Base-by-base conservation (phyloP, 169 alveolate species). In the Sarcocystis neurona region DNA sequence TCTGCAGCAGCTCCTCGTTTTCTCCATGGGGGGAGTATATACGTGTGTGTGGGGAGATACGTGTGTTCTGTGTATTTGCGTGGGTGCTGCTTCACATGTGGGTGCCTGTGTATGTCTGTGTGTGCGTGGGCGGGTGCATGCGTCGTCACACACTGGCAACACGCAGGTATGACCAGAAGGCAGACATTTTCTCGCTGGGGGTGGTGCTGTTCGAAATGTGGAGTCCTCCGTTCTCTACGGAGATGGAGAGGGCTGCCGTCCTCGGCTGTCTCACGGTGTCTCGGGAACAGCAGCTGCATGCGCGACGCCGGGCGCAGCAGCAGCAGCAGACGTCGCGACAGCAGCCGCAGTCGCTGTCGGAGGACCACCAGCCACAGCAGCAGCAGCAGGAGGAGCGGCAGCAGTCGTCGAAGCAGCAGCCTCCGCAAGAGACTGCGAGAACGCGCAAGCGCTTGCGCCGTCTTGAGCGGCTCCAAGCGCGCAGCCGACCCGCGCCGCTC, bases 151-250 rank as follows among this genome's bases (percentile, higher is more conserved):
- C 32, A 43, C 32, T 15, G 8, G 27, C 27, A 23, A 58, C 20
- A 15, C 32, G 41, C 63, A 82, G 88, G 46, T 82, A 82, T 27
- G 88, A 60, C 46, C 88, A 82, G 58, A 82, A 60, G 23, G 88
- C 88, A 3, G 88, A 82, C 23, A 84, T 63, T 47, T 63, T 84
- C 27, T 58, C 82, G 18, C 44, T 84, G 41, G 80, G 89, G 0
- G 89, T 84, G 8, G 72, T 41, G 5, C 34, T 58, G 15, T 84
- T 84, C n/a, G 80, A 84, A 27, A 4, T 84, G 47, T 58, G 89
- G 89, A 79, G 79, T 12, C 53, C 70, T 5, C 88, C 88, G 10
- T 82, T 82, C 58, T 30, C 88, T 10, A 82, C 88, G 15, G 60
- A 50, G 43, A 82, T 82, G 88, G 88, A 82, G 44, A 47, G 88